phyloP scores from a whole-genome alignment of 2,329 filamentous ascomycete species.

The Talaromyces sp. region DNA sequence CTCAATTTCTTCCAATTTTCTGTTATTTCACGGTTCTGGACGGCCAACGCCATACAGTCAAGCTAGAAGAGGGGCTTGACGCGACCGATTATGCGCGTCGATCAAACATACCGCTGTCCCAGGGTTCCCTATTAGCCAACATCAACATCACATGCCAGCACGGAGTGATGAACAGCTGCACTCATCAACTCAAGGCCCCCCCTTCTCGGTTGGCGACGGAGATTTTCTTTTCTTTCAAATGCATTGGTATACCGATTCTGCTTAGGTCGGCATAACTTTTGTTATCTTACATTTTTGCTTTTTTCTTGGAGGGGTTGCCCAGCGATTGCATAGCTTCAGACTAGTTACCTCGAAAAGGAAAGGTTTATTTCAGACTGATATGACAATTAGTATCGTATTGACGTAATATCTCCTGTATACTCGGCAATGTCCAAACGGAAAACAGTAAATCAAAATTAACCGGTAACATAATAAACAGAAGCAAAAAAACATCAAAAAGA shows the following conservation, averaged over 20 bases:
- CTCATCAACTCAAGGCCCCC: background rate
- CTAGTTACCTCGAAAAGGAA: background rate
- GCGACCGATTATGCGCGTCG: slow-evolving; percentile 7
- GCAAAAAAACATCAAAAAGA: background rate
- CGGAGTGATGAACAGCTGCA: background rate
- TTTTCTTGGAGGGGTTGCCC: background rate
- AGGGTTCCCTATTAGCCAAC: slow-evolving; percentile 2
- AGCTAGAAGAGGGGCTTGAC: slow-evolving; percentile 6
- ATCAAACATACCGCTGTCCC: background rate
- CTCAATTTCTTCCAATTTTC: background rate
- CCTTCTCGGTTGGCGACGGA: background rate
- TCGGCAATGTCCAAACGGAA: background rate
- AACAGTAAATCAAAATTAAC: background rate
- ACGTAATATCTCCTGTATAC: background rate
- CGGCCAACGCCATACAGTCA: background rate
- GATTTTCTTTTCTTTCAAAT: background rate
- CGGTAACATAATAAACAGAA: background rate
- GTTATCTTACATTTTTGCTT: background rate
- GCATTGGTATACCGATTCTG: background rate
- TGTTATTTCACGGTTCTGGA: background rate
- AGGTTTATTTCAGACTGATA: background rate
- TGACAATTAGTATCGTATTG: background rate
- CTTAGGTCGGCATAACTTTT: background rate
- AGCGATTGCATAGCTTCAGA: background rate
- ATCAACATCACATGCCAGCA: slow-evolving; percentile 12